Evolutionary conservation across 2,329 filamentous ascomycete species (phyloP).

Genomic region (Aspergillus udagawae): DNA sequence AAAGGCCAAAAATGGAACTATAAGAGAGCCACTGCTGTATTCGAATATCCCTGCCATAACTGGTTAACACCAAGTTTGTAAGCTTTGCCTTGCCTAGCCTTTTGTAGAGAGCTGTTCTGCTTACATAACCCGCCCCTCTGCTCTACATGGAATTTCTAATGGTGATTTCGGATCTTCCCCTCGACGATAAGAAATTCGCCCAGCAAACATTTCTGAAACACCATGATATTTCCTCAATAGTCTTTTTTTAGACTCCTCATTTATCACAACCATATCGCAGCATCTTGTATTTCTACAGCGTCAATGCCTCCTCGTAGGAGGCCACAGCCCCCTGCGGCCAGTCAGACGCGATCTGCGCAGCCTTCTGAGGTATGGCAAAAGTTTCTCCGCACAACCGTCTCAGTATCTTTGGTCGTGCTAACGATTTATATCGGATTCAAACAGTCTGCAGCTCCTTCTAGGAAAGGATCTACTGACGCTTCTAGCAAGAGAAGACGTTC

Average conservation of each 20-base stretch:
- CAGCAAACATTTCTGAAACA: slow-evolving; percentile 1
- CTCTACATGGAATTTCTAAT: slow-evolving; percentile 12
- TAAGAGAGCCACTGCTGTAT: not conserved
- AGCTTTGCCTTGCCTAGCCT: not conserved
- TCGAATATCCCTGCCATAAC: not conserved
- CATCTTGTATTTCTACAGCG: not conserved
- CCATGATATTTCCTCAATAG: slow-evolving; percentile 7
- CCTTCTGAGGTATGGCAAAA: slow-evolving; percentile 31
- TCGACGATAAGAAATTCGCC: slow-evolving; percentile 23
- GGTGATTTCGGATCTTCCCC: slow-evolving; percentile 16
- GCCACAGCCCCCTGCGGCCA: slow-evolving; percentile 28
- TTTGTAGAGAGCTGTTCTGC: slow-evolving; percentile 1
- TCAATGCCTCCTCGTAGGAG: slow-evolving; percentile 37
- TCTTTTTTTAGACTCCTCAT: not conserved
- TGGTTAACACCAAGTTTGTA: not conserved
- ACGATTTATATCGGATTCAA: not conserved
- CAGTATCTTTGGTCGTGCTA: slow-evolving; percentile 7
- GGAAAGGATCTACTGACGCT: slow-evolving; percentile 14
- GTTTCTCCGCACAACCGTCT: slow-evolving; percentile 18
- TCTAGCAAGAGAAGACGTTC: slow-evolving; percentile 23
- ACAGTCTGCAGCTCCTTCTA: slow-evolving; percentile 15
- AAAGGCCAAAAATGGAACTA: too few relatives aligned
- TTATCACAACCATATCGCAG: not conserved
- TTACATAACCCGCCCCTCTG: slow-evolving; percentile 9
- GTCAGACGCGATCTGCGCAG: slow-evolving; percentile 20